Percentiles rank a stretch among this genome's conserved stretches.
Conservation (phyloP, 768 basidiomycete species). For the Rhizopogon sp. region DNA sequence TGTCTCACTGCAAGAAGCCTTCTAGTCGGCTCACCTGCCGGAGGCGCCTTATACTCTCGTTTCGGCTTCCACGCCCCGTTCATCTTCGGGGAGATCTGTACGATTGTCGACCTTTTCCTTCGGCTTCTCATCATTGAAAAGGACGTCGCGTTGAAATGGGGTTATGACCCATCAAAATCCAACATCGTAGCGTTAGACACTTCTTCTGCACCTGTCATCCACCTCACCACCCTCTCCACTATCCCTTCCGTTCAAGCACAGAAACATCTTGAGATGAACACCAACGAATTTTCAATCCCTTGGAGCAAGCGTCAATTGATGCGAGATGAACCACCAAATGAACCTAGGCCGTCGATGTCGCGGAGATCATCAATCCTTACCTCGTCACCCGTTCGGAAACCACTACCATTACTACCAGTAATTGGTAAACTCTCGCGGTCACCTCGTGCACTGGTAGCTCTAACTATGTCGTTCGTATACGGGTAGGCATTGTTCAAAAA, state of each 20-base stretch:
- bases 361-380: slow-evolving; percentile 3
- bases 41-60: slow-evolving; percentile 46
- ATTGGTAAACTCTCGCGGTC: slow-evolving; percentile 38
- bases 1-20: slow-evolving; percentile 27
- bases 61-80: slow-evolving; percentile 63
- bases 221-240: background rate
- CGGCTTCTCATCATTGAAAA: slow-evolving; percentile 56
- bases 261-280: background rate
- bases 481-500: slow-evolving; percentile 36
- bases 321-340: background rate
- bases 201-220: background rate
- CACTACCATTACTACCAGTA: slow-evolving; percentile 37
- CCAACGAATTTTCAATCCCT: background rate
- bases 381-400: slow-evolving; percentile 11
- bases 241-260: background rate
- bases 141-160: slow-evolving; percentile 44
- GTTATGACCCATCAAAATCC: slow-evolving; percentile 33
- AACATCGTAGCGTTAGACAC: background rate
- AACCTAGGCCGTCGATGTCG: background rate
- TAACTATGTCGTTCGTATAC: slow-evolving; percentile 43
- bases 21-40: slow-evolving; percentile 54
- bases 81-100: slow-evolving; percentile 43
- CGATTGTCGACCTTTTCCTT: slow-evolving; percentile 46
- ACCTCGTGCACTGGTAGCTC: slow-evolving; percentile 42
- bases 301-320: background rate